Evolutionary conservation across 108 stramenopile species (phyloP).

Genomic region (Epipyxis sp.): DNA sequence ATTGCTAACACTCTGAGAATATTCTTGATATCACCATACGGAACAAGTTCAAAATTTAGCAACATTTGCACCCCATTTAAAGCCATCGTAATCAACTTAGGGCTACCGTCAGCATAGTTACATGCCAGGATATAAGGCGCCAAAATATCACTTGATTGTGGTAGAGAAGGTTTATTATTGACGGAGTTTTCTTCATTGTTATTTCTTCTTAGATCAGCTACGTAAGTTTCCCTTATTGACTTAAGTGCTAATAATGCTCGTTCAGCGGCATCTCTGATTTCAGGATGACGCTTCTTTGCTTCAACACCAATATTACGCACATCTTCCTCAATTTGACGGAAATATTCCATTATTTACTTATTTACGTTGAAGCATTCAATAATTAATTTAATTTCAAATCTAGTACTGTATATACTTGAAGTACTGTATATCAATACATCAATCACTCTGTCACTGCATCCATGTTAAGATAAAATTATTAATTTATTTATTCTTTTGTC

Average conservation of each 20-base stretch:
- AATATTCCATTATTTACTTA: constrained; percentile 15
- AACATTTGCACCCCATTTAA: neutral
- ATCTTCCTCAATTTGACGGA: constrained; percentile 4
- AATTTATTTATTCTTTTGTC: too few relatives aligned
- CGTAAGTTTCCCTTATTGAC: neutral
- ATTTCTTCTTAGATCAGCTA: neutral
- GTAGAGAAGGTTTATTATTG: neutral
- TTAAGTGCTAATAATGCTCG: neutral
- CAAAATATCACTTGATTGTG: neutral
- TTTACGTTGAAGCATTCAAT: too few relatives aligned
- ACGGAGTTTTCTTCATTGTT: neutral
- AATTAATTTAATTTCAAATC: too few relatives aligned
- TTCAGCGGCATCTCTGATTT: neutral
- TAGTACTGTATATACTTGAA: too few relatives aligned
- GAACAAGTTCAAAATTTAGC: constrained; percentile 21
- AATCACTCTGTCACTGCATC: too few relatives aligned
- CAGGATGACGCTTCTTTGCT: neutral
- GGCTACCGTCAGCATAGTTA: neutral
- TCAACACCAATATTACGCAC: neutral
- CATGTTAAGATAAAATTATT: too few relatives aligned
- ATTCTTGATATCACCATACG: neutral
- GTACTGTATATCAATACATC: too few relatives aligned
- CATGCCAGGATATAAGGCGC: constrained; percentile 10
- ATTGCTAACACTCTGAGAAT: constrained; percentile 21
- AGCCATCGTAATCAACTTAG: constrained; percentile 3